Conservation (phyloP, 2,329 filamentous ascomycete genomes). For the Nigrograna mackinnonii region DNA sequence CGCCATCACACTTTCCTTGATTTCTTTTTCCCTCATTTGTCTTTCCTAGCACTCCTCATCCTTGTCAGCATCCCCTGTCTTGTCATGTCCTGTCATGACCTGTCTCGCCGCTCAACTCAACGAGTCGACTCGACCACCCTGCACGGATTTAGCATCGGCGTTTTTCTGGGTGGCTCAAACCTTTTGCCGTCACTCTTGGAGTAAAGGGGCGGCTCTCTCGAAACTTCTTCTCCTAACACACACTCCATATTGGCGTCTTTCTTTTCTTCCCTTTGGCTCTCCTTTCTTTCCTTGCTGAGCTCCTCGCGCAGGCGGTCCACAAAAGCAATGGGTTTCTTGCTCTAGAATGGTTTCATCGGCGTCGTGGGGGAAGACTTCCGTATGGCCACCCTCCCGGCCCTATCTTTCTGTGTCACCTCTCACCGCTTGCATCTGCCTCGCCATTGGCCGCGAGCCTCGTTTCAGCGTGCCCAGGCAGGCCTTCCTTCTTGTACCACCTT, state of each 20-base stretch:
- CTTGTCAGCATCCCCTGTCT: no score
- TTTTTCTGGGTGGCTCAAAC: conserved; percentile 27
- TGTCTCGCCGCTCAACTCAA: no score
- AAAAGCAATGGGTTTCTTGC: conserved; percentile 34
- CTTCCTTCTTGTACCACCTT: conserved; percentile 1
- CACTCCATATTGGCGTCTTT: conserved; percentile 7
- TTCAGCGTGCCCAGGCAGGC: conserved; percentile 17
- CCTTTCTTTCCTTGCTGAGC: conserved; percentile 3
- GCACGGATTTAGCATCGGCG: conserved; percentile 41
- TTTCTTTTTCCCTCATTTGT: no score
- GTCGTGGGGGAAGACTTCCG: conserved; percentile 23
- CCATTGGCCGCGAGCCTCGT: conserved; percentile 17
- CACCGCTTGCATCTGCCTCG: conserved; percentile 11
- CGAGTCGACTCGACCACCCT: conserved; percentile 23
- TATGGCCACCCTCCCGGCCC: conserved; percentile 10
- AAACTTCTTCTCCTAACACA: no score
- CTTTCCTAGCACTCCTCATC: no score
- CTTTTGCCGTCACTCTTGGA: conserved; percentile 19
- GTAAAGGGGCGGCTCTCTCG: conserved; percentile 24
- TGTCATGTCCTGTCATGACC: no score
- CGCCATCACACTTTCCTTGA: no score
- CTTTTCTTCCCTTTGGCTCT: conserved; percentile 15
- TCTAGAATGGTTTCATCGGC: conserved; percentile 33
- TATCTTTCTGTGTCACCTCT: conserved; percentile 9
- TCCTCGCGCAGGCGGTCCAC: conserved; percentile 21